Evolutionary conservation across 179 eudicot species (phyloP).

Genomic region (Beta corolliflora): DNA sequence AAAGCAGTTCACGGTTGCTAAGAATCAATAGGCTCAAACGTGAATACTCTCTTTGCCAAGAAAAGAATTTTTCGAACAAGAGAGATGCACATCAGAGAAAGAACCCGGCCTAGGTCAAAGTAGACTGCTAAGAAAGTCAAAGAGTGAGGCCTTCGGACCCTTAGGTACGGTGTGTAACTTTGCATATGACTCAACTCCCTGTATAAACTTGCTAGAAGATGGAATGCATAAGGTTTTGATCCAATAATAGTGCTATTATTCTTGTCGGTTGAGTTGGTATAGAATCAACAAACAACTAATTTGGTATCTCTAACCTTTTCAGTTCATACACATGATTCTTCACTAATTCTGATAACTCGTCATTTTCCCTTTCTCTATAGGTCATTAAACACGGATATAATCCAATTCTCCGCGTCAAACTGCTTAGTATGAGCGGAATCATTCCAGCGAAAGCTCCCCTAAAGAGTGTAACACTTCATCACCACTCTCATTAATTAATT

Average conservation of each 20-base stretch:
- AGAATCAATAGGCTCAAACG: no score
- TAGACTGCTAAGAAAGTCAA: neutral
- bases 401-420: neutral
- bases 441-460: neutral
- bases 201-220: neutral
- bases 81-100: neutral
- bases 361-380: neutral
- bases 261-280: neutral
- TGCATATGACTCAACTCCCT: neutral
- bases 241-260: neutral
- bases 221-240: neutral
- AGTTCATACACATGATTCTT: neutral
- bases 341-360: neutral
- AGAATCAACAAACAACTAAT: neutral
- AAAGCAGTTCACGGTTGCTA: no score
- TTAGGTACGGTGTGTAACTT: no score
- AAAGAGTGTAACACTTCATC: neutral
- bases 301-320: neutral
- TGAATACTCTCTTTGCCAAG: no score
- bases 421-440: neutral
- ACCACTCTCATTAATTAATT: neutral
- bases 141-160: no score
- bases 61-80: neutral
- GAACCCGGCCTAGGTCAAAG: neutral
- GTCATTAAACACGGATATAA: neutral